These are phyloP conservation scores for Meyerozyma athensensis DNA, from an alignment of 1,139 yeast species.

Conservation along the genomic window DNA sequence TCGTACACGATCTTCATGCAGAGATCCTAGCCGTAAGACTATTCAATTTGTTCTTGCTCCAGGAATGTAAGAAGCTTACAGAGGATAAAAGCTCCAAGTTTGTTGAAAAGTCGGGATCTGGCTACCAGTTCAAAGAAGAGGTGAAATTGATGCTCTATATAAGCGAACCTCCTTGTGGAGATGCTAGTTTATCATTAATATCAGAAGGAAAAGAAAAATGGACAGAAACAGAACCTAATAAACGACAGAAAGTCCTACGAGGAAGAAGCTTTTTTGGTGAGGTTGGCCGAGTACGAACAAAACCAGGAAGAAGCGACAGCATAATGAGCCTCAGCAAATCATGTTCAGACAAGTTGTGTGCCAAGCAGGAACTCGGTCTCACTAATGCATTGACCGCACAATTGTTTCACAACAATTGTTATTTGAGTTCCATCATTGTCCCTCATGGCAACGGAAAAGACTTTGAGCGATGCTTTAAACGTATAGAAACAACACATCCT, in stretches of 20 bases:
- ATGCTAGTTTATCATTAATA: conserved; percentile 57
- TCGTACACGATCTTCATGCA: conserved; percentile 87
- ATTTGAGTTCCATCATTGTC: conserved; percentile 19
- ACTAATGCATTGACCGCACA: conserved; percentile 45
- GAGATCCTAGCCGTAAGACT: conserved; percentile 71
- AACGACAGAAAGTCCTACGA: conserved; percentile 23
- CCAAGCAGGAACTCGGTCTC: conserved; percentile 60
- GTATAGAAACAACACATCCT: conserved; percentile 20
- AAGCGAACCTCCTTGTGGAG: conserved; percentile 92
- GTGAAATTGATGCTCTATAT: conserved; percentile 56
- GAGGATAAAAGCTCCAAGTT: conserved; percentile 6
- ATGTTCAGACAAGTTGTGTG: conserved; percentile 77
- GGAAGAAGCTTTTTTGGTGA: conserved; percentile 62
- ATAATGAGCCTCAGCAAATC: conserved; percentile 69
- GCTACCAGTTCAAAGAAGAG: conserved; percentile 26
- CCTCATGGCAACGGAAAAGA: conserved; percentile 19
- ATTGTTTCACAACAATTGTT: conserved; percentile 39
- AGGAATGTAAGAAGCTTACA: conserved; percentile 17
- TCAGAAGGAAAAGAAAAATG: conserved; percentile 10
- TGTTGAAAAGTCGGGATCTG: conserved; percentile 5
- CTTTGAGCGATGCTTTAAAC: conserved; percentile 49
- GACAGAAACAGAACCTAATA: conserved; percentile 7
- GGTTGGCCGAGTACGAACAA: conserved; percentile 72
- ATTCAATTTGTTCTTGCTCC: conserved; percentile 47
- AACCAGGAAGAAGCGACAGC: conserved; percentile 86